Evolutionary conservation across 2,329 filamentous ascomycete genomes (phyloP), one percentile per base, ranked within the genome.

Genomic region (Tothia fuscella): DNA sequence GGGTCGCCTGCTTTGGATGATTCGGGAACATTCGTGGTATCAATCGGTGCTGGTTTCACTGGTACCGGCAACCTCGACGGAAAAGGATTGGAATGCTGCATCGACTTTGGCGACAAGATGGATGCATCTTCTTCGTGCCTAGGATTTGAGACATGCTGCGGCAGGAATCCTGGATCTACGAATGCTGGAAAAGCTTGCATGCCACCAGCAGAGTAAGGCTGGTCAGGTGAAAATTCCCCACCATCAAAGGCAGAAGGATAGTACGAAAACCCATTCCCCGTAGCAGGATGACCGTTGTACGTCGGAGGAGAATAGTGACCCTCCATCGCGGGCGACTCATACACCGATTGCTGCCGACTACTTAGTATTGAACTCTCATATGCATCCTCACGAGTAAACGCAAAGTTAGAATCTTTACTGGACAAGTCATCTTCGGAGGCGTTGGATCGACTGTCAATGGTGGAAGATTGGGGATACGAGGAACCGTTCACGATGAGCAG

Each of bases 1-100:
- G 77, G 72, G 1, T 73, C 60, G 30, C 71, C 68, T 48, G 76
- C 76, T 50, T 64, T 74, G 3, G 73, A 70, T 10, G 76, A 67
- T 2, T 67, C 53, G 10, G 69, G 56, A 3, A 71, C 70, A 44
- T 74, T 76, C 14, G 52, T 43, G 2, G 54, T 60, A 38, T 46
- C 41, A 4, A 30, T 45, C 19, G 10, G 39, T 24, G 24, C 33
- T 16, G 34, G 25, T 14, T 43, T 38, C 33, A 20, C 17, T 19
- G 31, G 32, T 13, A 17, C 29, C 19, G 22, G 20, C 17, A 22
- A 13, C 6, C 14, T 25, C 19, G 35, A 22, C 12, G 16, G 9
- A 14, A 14, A 22, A 16, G 7, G 10, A 9, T 16, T 10, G n/a
- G 10, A 10, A 7, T 42, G 12, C 7, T 24, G 12, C 10, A 20